Evolutionary conservation across 2,329 filamentous ascomycete genomes (phyloP), one percentile per base, ranked within the genome.

Genomic region (Fusarium piperis): DNA sequence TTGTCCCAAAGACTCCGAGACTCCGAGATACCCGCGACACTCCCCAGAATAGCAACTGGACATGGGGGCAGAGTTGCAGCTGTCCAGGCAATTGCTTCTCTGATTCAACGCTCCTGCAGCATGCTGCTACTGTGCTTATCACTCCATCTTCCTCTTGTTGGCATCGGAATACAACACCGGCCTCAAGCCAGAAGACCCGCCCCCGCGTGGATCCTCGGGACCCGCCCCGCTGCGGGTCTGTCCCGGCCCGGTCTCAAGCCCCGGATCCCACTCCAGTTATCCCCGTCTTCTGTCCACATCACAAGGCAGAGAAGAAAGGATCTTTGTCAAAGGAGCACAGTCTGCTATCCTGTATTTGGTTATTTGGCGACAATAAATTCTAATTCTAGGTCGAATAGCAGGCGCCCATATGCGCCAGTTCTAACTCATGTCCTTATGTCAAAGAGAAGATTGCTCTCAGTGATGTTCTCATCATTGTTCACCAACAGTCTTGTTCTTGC

Each of bases 1-100:
- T 59, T 48, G 12, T 38, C 36, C 51, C 46, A 38, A 8, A 23
- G 35, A 71, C n/a, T 71, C 71, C 71, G 71, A 74, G 44, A 56
- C 61, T 48, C 71, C 71, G 68, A 74, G 62, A 20, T 65, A 56
- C 10, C 23, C n/a, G 58, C 33, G 64, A n/a, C n/a, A 32, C 10
- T 20, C 23, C 30, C 13, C 10, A 6, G 38, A 51, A 48, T 3
- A n/a, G 23, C 16, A 48, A 48, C 44, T 13, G 6, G 44, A 10
- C 44, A 48, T 9, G 16, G 30, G 12, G 26, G 10, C 23, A 48
- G 44, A n/a, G 26, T 48, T 28, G 23, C n/a, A 52, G n/a, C n/a
- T 52, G 3, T 33, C 46, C 46, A 13, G 6, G 15, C 5, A 12
- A 3, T 20, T 30, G 1, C 4, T 33, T 5, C 28, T 20, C 28